phyloP scores from a whole-genome alignment of 495 filamentous ascomycete species.

The Pseudomonodictys pantanalensis region DNA sequence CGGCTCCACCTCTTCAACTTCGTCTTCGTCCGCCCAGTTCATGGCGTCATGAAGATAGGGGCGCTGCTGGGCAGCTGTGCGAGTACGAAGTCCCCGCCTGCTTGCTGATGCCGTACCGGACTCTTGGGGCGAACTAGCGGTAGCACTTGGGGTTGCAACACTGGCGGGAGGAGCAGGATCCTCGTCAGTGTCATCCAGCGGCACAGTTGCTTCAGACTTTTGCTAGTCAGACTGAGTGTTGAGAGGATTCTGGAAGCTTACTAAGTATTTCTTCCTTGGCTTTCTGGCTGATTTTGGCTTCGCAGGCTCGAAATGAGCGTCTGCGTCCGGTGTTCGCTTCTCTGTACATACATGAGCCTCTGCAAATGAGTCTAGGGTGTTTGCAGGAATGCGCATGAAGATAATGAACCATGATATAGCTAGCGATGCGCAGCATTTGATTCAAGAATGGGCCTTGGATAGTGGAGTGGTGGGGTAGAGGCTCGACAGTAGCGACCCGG shows the following conservation, averaged over 20 bases:
- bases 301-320: not conserved
- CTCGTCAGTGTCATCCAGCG: not conserved
- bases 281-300: not conserved
- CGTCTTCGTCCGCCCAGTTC: too few species aligned
- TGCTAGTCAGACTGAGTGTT: not conserved
- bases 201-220: not conserved
- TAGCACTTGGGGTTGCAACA: not conserved
- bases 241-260: not conserved
- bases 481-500: not conserved
- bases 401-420: too few species aligned
- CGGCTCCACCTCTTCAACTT: constrained; percentile 19
- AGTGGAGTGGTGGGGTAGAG: not conserved
- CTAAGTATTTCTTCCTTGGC: not conserved
- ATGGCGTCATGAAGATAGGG: constrained; percentile 23
- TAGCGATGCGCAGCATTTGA: too few species aligned
- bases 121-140: not conserved
- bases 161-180: not conserved
- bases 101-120: not conserved
- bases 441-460: too few species aligned
- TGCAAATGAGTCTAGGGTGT: too few species aligned
- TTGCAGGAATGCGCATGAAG: too few species aligned
- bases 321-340: not conserved
- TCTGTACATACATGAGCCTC: not conserved
- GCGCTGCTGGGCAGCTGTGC: constrained; percentile 26
- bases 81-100: constrained; percentile 13